phyloP scores from a whole-genome alignment of 169 alveolate genomes.

The Eimeria praecox region DNA sequence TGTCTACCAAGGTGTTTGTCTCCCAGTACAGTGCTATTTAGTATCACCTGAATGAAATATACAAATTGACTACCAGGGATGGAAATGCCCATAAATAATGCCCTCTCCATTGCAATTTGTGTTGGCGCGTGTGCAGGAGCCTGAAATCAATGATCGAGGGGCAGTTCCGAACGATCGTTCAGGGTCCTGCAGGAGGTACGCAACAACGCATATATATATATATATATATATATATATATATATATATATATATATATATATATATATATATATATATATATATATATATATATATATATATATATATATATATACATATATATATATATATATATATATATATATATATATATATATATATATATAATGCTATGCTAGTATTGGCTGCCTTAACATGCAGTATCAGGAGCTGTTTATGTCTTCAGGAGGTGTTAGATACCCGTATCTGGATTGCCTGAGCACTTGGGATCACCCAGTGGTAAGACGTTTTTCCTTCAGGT shows the following conservation, averaged over 20 bases:
- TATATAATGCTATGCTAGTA: background rate
- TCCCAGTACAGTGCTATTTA: too few relatives aligned
- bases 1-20: too few relatives aligned
- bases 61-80: background rate
- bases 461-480: slow-evolving; percentile 60
- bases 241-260: too few relatives aligned
- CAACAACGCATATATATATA: too few relatives aligned
- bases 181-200: slow-evolving; percentile 18
- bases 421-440: background rate
- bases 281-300: too few relatives aligned
- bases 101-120: background rate
- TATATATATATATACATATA: too few relatives aligned
- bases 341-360: too few relatives aligned
- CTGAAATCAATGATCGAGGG: slow-evolving; percentile 33
- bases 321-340: too few relatives aligned
- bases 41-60: background rate
- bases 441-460: slow-evolving; percentile 32
- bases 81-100: background rate
- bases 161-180: slow-evolving; percentile 14
- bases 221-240: too few relatives aligned
- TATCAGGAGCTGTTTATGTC: background rate
- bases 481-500: background rate
- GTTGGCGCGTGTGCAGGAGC: slow-evolving; percentile 8
- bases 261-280: too few relatives aligned
- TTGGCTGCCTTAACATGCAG: background rate